Evolutionary conservation across 331 rosid species (phyloP).

Genomic region (Prunus yedoensis): DNA sequence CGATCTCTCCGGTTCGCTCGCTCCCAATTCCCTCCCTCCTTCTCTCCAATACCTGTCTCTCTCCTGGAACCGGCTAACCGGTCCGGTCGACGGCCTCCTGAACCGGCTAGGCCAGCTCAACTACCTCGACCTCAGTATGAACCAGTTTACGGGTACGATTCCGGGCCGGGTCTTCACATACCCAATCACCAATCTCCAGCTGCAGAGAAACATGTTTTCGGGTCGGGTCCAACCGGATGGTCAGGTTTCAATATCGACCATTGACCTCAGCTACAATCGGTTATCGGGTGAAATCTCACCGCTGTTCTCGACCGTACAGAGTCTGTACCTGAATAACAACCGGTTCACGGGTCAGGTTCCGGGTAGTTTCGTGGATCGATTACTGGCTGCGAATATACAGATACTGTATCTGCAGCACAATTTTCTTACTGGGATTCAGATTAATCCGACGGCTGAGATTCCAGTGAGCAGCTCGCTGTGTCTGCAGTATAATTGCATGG

Average conservation of each 20-base stretch:
- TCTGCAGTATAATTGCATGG: slow-evolving; percentile 96
- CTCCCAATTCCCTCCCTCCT: slow-evolving; percentile 57
- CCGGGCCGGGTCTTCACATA: slow-evolving; percentile 77
- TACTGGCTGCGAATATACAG: slow-evolving; percentile 67
- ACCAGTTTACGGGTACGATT: slow-evolving; percentile 67
- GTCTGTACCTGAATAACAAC: slow-evolving; percentile 78
- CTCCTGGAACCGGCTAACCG: slow-evolving; percentile 76
- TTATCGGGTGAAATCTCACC: slow-evolving; percentile 71
- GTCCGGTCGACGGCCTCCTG: slow-evolving; percentile 59
- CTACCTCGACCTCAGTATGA: slow-evolving; percentile 78
- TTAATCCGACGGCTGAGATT: slow-evolving; percentile 93
- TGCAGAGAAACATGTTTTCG: slow-evolving; percentile 65
- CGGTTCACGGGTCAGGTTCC: slow-evolving; percentile 88
- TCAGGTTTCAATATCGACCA: slow-evolving; percentile 66
- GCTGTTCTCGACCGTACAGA: slow-evolving; percentile 72
- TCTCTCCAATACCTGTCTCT: slow-evolving; percentile 81
- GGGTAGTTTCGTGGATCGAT: slow-evolving; percentile 64
- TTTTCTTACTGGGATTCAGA: slow-evolving; percentile 79
- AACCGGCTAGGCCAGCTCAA: slow-evolving; percentile 58
- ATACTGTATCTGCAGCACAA: slow-evolving; percentile 84
- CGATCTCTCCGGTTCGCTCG: slow-evolving; percentile 66
- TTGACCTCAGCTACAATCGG: slow-evolving; percentile 84
- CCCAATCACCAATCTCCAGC: slow-evolving; percentile 65
- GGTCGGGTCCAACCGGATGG: slow-evolving; percentile 62
- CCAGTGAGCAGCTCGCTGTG: slow-evolving; percentile 86